A percentile compares a stretch with the other conserved stretches of the same genome.
Evolutionary conservation across 2,329 filamentous ascomycete genomes (phyloP).

Genomic region (Alternaria triticimaculans): DNA sequence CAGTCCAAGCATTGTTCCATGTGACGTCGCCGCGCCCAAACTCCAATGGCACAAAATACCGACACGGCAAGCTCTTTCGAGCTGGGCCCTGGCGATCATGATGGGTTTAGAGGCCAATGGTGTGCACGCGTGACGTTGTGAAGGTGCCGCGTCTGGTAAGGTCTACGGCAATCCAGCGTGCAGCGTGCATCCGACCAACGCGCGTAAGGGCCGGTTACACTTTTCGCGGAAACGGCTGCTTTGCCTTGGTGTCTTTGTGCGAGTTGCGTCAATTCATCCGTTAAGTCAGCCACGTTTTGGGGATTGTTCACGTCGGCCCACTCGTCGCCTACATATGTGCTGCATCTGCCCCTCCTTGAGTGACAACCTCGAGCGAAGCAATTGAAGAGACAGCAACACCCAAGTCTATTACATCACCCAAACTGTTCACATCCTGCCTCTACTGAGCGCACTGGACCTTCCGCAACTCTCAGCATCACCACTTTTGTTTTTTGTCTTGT

Average conservation of each 20-base stretch:
- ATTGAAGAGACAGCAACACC: conserved; percentile 7
- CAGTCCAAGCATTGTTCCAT: conserved; percentile 3
- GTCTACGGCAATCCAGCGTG: conserved; percentile 33
- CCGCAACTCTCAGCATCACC: not conserved
- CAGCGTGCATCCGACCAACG: conserved; percentile 10
- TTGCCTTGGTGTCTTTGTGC: conserved; percentile 18
- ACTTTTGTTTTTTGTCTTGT: not conserved
- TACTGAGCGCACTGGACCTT: not conserved
- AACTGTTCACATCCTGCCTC: not conserved
- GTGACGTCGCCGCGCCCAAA: conserved; percentile 9
- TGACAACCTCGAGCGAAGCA: conserved; percentile 19
- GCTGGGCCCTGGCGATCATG: conserved; percentile 34
- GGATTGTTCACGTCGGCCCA: conserved; percentile 37
- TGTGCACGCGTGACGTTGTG: conserved; percentile 43
- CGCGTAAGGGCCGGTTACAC: conserved; percentile 11
- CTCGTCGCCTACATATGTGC: conserved; percentile 38
- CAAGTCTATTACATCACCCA: conserved; percentile 15
- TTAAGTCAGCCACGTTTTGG: conserved; percentile 34
- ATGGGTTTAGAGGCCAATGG: conserved; percentile 21
- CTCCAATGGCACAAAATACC: conserved; percentile 8
- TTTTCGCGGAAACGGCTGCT: conserved; percentile 20
- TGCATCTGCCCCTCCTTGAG: conserved; percentile 44
- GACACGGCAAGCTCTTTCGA: conserved; percentile 18
- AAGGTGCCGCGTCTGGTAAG: conserved; percentile 27
- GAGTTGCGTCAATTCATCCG: conserved; percentile 25